Evolutionary conservation across 352 stramenopile species (phyloP).

Genomic region (Phytophthora ohioensis): DNA sequence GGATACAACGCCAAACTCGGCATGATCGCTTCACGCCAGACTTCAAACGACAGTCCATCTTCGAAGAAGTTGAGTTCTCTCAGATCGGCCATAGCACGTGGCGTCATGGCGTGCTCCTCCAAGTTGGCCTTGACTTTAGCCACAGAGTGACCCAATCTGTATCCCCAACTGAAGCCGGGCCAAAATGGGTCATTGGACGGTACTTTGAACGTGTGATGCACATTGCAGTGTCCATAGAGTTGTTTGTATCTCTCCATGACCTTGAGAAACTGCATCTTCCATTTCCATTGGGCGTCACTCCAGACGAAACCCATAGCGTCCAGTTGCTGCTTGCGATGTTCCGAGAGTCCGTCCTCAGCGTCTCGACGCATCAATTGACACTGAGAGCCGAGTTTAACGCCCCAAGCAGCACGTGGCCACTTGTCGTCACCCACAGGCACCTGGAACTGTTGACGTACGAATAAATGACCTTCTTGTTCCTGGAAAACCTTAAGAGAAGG

Average conservation of each 20-base stretch:
- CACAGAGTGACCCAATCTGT: constrained; percentile 74
- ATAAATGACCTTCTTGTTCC: constrained; percentile 90
- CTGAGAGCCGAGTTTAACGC: constrained; percentile 89
- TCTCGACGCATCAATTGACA: constrained; percentile 90
- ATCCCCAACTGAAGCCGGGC: constrained; percentile 81
- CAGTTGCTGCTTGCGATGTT: constrained; percentile 53
- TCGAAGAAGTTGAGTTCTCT: constrained; percentile 57
- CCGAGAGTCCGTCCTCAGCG: constrained; percentile 22
- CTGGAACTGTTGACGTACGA: constrained; percentile 91
- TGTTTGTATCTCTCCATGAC: constrained; percentile 82
- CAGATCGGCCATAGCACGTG: constrained; percentile 42
- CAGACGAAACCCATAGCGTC: constrained; percentile 75
- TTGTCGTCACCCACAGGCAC: constrained; percentile 72
- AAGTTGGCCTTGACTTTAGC: constrained; percentile 49
- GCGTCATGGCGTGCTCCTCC: constrained; percentile 47
- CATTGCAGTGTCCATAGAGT: constrained; percentile 87
- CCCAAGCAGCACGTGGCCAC: constrained; percentile 90
- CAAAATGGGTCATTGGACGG: constrained; percentile 76
- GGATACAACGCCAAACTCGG: constrained; percentile 54
- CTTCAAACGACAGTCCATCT: constrained; percentile 22
- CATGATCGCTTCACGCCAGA: constrained; percentile 52
- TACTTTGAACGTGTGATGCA: constrained; percentile 92
- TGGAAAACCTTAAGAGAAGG: constrained; percentile 85
- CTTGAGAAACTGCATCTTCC: constrained; percentile 63
- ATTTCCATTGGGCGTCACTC: constrained; percentile 78